Percentiles rank a stretch among this genome's conserved stretches.
phyloP scores from a whole-genome alignment of 116 monocot genomes.

The Zostera marina region DNA sequence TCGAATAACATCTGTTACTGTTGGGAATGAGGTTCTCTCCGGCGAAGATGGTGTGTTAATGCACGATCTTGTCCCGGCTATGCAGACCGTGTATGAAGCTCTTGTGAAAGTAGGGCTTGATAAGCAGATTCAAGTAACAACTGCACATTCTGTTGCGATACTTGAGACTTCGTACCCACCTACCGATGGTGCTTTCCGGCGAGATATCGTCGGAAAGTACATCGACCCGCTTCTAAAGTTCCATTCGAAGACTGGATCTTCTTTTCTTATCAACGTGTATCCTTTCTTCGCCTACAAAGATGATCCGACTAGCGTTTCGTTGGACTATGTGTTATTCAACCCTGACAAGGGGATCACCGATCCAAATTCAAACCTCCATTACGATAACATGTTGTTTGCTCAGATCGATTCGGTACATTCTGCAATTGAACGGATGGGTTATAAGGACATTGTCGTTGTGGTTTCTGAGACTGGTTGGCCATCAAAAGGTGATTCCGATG shows the following conservation, averaged over 20 bases:
- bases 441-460: conserved; percentile 13
- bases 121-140: background rate
- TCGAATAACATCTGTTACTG: background rate
- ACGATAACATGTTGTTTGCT: conserved; percentile 40
- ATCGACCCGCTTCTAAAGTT: conserved; percentile 17
- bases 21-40: background rate
- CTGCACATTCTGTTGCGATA: background rate
- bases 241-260: conserved; percentile 20
- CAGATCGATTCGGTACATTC: conserved; percentile 37
- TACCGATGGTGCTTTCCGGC: background rate
- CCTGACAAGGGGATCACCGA: conserved; percentile 23
- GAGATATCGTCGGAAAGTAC: background rate
- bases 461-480: conserved; percentile 62
- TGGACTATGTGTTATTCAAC: conserved; percentile 45
- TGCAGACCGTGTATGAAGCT: background rate
- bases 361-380: conserved; percentile 14
- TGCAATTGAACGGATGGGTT: conserved; percentile 11
- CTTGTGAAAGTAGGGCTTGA: background rate
- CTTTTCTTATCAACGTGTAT: conserved; percentile 85
- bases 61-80: background rate
- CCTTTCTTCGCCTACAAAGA: conserved; percentile 85
- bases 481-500: conserved; percentile 51
- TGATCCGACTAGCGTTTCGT: conserved; percentile 27
- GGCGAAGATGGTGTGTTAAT: background rate
- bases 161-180: background rate